Conservation (phyloP, 768 basidiomycete species). For the Pleurotus sapidus region DNA sequence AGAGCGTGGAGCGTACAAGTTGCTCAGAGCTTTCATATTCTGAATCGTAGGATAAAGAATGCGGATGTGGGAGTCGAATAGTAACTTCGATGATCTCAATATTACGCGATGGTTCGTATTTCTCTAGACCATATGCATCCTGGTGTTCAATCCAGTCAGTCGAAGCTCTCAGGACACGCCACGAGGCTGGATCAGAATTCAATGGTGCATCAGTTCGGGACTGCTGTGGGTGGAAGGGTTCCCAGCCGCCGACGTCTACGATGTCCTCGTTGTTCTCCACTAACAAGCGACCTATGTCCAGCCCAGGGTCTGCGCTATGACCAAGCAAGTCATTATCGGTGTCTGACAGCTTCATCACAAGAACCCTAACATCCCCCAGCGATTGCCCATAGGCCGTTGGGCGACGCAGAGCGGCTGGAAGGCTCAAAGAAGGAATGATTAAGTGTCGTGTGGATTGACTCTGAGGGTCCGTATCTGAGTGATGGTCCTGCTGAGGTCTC, state of each 20-base stretch:
- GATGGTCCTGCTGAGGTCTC: conserved; percentile 22
- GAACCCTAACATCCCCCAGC: conserved; percentile 55
- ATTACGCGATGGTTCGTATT: conserved; percentile 62
- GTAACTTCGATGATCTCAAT: conserved; percentile 54
- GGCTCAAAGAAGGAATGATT: conserved; percentile 66
- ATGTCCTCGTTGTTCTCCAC: conserved; percentile 67
- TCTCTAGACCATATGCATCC: conserved; percentile 63
- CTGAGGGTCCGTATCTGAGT: conserved; percentile 33
- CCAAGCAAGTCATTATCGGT: not conserved
- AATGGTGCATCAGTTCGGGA: conserved; percentile 12
- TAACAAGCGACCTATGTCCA: conserved; percentile 30
- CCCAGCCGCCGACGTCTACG: conserved; percentile 61
- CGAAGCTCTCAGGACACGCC: conserved; percentile 47
- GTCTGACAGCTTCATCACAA: conserved; percentile 30
- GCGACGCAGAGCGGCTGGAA: conserved; percentile 58
- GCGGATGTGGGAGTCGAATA: not conserved
- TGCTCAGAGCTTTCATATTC: conserved; percentile 5
- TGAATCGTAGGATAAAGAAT: not conserved
- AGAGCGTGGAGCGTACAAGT: not conserved
- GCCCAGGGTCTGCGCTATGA: not conserved
- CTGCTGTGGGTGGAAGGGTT: conserved; percentile 25
- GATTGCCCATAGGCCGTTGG: conserved; percentile 72
- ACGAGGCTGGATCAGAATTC: conserved; percentile 28
- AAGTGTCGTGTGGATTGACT: conserved; percentile 47
- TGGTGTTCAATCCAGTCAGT: conserved; percentile 72